Conservation (phyloP, 2,329 filamentous ascomycete genomes). For the Trichoderma afroharzianum region DNA sequence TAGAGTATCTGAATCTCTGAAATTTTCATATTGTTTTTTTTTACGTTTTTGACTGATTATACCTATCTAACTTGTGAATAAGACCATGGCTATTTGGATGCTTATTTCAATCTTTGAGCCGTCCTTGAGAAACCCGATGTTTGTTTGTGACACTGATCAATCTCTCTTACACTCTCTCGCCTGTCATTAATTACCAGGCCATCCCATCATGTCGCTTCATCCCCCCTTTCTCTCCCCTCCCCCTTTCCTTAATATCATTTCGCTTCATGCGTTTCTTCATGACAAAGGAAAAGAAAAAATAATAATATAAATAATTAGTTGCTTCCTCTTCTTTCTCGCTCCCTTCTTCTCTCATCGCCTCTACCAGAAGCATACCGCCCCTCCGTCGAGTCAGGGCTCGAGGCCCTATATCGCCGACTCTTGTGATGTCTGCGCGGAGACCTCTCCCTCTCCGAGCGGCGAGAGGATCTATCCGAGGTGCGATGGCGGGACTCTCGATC, state of each 20-base stretch:
- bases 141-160: neutral
- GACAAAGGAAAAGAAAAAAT: neutral
- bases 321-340: neutral
- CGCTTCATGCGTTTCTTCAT: neutral
- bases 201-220: neutral
- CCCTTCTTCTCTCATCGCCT: neutral
- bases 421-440: neutral
- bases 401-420: neutral
- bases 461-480: neutral
- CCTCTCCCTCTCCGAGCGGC: constrained; percentile 4
- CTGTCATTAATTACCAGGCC: neutral
- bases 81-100: constrained; percentile 1
- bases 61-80: neutral
- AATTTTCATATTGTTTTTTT: neutral
- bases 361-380: neutral
- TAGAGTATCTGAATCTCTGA: neutral
- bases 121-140: neutral
- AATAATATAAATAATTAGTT: neutral
- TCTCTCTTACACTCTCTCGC: neutral
- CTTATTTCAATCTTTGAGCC: constrained; percentile 1
- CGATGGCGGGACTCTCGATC: neutral
- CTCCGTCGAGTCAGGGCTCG: neutral
- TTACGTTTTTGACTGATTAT: neutral
- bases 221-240: neutral
- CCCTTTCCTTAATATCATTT: neutral